Evolutionary conservation across 2,329 filamentous ascomycete species (phyloP).

Genomic region (Claviceps quebecensis): DNA sequence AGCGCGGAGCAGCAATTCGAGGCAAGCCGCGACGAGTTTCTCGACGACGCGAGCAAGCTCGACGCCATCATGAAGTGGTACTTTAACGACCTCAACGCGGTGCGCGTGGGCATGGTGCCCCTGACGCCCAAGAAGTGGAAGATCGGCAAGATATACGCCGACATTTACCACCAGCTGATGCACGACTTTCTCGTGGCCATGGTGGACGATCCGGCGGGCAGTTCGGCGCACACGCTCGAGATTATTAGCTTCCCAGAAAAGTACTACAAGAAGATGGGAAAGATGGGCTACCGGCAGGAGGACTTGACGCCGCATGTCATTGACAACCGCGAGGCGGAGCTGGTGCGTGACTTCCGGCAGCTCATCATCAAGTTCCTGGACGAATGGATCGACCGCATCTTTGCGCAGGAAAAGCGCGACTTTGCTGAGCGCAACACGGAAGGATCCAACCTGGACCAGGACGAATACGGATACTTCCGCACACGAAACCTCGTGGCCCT

Average conservation of each 20-base stretch:
- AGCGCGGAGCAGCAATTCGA: constrained; percentile 64
- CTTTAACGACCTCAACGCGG: constrained; percentile 93
- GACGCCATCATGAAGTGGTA: constrained; percentile 90
- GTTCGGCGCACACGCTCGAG: constrained; percentile 72
- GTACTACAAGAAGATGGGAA: constrained; percentile 92
- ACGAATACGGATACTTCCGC: constrained; percentile 80
- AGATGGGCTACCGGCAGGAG: constrained; percentile 64
- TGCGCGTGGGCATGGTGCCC: constrained; percentile 80
- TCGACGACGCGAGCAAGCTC: constrained; percentile 67
- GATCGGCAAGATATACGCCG: constrained; percentile 78
- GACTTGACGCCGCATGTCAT: constrained; percentile 77
- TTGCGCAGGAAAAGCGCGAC: constrained; percentile 63
- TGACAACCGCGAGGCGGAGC: constrained; percentile 76
- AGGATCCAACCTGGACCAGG: constrained; percentile 63
- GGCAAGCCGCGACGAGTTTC: constrained; percentile 56
- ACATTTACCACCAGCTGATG: constrained; percentile 89
- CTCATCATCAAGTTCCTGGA: constrained; percentile 93
- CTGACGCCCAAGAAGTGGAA: constrained; percentile 96
- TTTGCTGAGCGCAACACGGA: constrained; percentile 66
- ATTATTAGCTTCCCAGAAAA: constrained; percentile 93
- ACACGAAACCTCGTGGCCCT: constrained; percentile 86
- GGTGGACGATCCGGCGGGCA: constrained; percentile 74
- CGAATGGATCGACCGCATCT: constrained; percentile 95
- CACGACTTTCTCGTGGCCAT: constrained; percentile 78
- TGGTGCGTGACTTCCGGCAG: constrained; percentile 85